phyloP scores from a whole-genome alignment of 2,329 filamentous ascomycete genomes.

The Aureobasidium sp. region DNA sequence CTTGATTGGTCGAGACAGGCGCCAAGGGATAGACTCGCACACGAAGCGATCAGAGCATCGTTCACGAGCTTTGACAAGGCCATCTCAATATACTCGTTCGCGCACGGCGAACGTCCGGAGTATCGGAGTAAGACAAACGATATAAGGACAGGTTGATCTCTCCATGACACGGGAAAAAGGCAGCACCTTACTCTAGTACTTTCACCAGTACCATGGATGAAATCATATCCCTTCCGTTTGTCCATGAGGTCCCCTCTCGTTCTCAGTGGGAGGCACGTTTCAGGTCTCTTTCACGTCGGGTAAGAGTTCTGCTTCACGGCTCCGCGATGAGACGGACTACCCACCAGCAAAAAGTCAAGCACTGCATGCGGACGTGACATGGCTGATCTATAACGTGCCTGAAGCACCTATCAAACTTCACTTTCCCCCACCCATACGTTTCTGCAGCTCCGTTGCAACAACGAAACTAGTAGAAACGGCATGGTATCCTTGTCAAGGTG shows the following conservation, averaged over 20 bases:
- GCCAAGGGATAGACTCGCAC: constrained; percentile 4
- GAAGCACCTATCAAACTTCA: constrained; percentile 5
- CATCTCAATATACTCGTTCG: constrained; percentile 6
- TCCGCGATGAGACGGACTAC: neutral
- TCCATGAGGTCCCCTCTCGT: neutral
- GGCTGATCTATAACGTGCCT: neutral
- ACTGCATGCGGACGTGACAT: constrained; percentile 3
- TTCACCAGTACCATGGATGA: neutral
- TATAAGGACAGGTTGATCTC: neutral
- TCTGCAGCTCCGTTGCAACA: constrained; percentile 3
- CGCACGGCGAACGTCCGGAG: constrained; percentile 8
- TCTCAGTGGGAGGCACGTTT: neutral
- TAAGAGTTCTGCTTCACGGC: neutral
- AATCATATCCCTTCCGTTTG: neutral
- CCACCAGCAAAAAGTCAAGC: constrained; percentile 4
- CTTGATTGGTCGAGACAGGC: neutral
- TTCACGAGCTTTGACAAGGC: constrained; percentile 1
- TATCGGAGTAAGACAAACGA: constrained; percentile 10
- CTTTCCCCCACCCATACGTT: neutral
- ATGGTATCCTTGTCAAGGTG: neutral
- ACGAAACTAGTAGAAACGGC: neutral
- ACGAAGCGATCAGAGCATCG: neutral
- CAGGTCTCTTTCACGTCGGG: neutral
- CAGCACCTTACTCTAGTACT: neutral
- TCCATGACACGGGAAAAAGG: neutral